Percentiles rank a stretch among this genome's conserved stretches.
These are phyloP conservation scores for Inosperma sp. DNA, from an alignment of 768 basidiomycete genomes.

Conservation along the genomic window DNA sequence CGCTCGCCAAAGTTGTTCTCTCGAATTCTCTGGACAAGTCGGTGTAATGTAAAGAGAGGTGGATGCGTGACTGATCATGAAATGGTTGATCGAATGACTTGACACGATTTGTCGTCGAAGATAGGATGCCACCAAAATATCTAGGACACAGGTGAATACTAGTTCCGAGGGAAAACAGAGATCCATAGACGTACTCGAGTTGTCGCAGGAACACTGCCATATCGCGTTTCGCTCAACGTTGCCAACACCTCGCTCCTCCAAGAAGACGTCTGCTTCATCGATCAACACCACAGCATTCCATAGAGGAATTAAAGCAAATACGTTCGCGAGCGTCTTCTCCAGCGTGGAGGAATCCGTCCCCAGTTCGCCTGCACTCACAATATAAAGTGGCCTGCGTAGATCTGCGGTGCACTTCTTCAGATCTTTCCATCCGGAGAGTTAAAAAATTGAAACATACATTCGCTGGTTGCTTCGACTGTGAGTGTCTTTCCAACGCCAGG, in stretches of 20 bases:
- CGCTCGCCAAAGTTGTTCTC: no score
- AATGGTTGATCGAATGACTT: no score
- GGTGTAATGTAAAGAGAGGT: no score
- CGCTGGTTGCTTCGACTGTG: not conserved
- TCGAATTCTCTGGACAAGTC: no score
- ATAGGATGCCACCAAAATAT: no score
- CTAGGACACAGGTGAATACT: no score
- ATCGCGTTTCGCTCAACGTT: not conserved
- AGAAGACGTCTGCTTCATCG: not conserved
- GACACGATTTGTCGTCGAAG: no score
- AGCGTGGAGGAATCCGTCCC: not conserved
- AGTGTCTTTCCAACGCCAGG: not conserved
- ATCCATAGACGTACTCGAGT: not conserved
- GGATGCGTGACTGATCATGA: no score
- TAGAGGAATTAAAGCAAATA: not conserved
- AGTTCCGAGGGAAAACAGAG: no score
- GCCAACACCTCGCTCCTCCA: not conserved
- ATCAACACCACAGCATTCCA: not conserved
- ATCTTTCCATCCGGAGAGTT: no score
- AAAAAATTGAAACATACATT: no score
- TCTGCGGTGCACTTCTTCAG: no score
- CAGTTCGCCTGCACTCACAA: constrained; percentile 1
- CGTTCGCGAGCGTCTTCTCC: not conserved
- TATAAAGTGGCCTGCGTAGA: not conserved
- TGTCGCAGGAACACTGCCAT: not conserved